A percentile compares a stretch with the other conserved stretches of the same genome.
Conservation (phyloP, 2,329 filamentous ascomycete species). For the Aspergillus chevalieri region DNA sequence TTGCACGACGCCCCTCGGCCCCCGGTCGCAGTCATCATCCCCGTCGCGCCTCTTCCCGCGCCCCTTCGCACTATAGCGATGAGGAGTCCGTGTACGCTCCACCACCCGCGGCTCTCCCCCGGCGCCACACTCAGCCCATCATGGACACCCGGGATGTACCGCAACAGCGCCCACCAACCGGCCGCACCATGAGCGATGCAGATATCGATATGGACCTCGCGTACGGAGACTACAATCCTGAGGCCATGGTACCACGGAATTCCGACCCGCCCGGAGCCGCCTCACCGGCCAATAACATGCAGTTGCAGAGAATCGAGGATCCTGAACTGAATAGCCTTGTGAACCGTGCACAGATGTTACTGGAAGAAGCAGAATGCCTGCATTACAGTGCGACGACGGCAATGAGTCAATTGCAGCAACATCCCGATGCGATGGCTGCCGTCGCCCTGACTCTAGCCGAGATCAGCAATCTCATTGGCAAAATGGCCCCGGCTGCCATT, state of each 20-base stretch:
- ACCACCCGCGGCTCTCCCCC: constrained; percentile 2
- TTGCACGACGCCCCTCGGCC: constrained; percentile 21
- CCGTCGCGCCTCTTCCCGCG: constrained; percentile 2
- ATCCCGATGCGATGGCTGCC: constrained; percentile 85
- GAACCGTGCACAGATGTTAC: constrained; percentile 64
- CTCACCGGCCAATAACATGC: constrained; percentile 5
- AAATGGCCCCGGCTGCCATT: constrained; percentile 78
- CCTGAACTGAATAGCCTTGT: constrained; percentile 63
- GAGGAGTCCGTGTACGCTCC: too few relatives aligned
- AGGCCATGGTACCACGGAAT: constrained; percentile 40
- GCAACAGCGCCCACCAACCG: constrained; percentile 15
- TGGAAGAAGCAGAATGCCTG: constrained; percentile 83
- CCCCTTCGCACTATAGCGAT: too few relatives aligned
- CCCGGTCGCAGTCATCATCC: constrained; percentile 21
- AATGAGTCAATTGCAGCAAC: constrained; percentile 72
- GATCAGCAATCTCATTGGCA: constrained; percentile 72
- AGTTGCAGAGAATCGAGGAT: constrained; percentile 43
- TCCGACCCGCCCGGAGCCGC: constrained; percentile 23
- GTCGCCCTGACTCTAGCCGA: constrained; percentile 90
- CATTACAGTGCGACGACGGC: constrained; percentile 78
- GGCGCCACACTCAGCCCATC: constrained; percentile 36
- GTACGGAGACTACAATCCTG: constrained; percentile 76
- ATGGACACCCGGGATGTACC: constrained; percentile 20
- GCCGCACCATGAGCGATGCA: constrained; percentile 27
- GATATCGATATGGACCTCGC: constrained; percentile 82